phyloP scores from a whole-genome alignment of 1,139 yeast species.

The Kodamaea arcana region DNA sequence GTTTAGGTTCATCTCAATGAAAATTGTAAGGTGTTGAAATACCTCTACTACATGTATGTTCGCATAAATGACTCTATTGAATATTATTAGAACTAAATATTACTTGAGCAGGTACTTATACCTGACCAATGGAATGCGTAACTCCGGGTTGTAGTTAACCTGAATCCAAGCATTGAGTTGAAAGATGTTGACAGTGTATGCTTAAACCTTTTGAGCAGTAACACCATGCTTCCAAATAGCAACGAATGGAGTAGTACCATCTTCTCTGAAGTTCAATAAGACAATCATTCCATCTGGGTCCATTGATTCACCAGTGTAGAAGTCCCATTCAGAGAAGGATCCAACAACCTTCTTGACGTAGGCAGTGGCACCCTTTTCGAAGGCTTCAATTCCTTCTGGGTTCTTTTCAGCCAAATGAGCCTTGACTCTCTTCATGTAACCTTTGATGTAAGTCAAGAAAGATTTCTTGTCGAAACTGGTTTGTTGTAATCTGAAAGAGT shows the following conservation, averaged over 20 bases:
- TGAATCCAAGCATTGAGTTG: too few relatives aligned
- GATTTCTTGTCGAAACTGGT: slow-evolving; percentile 97
- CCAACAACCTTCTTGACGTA: slow-evolving; percentile 94
- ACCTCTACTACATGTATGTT: too few relatives aligned
- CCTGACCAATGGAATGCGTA: too few relatives aligned
- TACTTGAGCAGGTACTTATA: too few relatives aligned
- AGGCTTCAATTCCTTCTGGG: slow-evolving; percentile 82
- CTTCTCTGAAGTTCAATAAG: slow-evolving; percentile 99
- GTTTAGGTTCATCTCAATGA: too few relatives aligned
- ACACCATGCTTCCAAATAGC: slow-evolving; percentile 99
- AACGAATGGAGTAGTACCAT: slow-evolving; percentile 96
- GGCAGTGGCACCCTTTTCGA: slow-evolving; percentile 95
- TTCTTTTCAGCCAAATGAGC: slow-evolving; percentile 77
- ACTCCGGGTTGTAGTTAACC: too few relatives aligned
- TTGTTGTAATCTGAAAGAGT: slow-evolving; percentile 97
- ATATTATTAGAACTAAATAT: too few relatives aligned
- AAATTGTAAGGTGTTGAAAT: too few relatives aligned
- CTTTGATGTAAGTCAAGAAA: slow-evolving; percentile 91
- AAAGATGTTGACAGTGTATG: too few relatives aligned
- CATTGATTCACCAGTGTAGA: slow-evolving; percentile 99
- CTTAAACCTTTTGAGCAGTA: slow-evolving; percentile 80
- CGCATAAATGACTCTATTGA: too few relatives aligned
- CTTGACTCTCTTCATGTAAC: slow-evolving; percentile 96
- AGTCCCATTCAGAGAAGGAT: slow-evolving; percentile 98
- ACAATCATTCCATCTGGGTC: slow-evolving; percentile 99